phyloP scores from a whole-genome alignment of 2,329 filamentous ascomycete species.

The Trichoderma simmonsii region DNA sequence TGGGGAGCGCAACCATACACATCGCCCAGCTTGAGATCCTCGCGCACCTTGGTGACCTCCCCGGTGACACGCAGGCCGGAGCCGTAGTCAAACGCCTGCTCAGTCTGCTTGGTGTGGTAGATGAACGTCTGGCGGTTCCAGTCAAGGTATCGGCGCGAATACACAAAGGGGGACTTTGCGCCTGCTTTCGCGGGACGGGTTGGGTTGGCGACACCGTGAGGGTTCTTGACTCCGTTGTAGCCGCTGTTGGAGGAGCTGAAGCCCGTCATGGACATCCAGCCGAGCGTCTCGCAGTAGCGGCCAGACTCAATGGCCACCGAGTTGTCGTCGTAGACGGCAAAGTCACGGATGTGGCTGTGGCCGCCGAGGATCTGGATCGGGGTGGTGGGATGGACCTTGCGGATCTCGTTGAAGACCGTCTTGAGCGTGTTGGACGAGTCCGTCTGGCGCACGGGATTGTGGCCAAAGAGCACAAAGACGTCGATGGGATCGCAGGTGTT shows the following conservation, averaged over 20 bases:
- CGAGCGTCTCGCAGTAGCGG: conserved; percentile 65
- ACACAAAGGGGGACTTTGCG: conserved; percentile 41
- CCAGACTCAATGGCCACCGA: conserved; percentile 61
- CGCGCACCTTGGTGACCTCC: conserved; percentile 49
- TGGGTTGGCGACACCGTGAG: conserved; percentile 38
- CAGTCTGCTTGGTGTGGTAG: conserved; percentile 56
- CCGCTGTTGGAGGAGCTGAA: conserved; percentile 48
- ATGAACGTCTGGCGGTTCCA: conserved; percentile 66
- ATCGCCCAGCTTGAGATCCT: conserved; percentile 52
- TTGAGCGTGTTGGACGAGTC: conserved; percentile 43
- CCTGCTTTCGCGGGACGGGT: conserved; percentile 39
- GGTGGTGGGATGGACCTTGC: conserved; percentile 51
- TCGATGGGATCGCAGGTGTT: conserved; percentile 55
- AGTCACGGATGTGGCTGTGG: conserved; percentile 63
- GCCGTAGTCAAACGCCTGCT: conserved; percentile 48
- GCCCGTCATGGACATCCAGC: conserved; percentile 63
- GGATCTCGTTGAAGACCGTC: conserved; percentile 55
- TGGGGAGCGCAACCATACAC: conserved; percentile 59
- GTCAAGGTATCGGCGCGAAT: conserved; percentile 62
- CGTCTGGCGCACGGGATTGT: conserved; percentile 54
- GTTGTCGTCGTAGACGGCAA: conserved; percentile 59
- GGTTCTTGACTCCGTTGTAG: conserved; percentile 35
- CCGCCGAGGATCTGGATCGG: conserved; percentile 66
- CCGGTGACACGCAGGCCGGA: conserved; percentile 45
- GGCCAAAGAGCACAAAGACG: conserved; percentile 60